These are phyloP conservation scores for Ceratocystis smalleyi DNA, from an alignment of 2,329 filamentous ascomycete species.

Conservation along the genomic window DNA sequence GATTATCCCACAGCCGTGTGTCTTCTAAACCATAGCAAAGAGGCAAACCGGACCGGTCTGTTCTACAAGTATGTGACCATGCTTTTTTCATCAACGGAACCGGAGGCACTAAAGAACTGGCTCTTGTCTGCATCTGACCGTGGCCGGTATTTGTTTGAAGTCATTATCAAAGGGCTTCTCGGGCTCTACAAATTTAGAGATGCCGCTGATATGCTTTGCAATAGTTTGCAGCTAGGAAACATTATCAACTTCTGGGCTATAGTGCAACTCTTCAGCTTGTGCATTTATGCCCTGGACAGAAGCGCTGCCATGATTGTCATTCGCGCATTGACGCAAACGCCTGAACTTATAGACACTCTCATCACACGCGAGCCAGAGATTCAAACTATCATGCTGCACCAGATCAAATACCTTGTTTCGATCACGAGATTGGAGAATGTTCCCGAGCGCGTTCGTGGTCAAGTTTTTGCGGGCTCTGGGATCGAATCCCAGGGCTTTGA, in stretches of 20 bases:
- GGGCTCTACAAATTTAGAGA: constrained; percentile 32
- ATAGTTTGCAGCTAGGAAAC: constrained; percentile 26
- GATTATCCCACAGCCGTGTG: constrained; percentile 13
- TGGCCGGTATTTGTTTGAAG: constrained; percentile 26
- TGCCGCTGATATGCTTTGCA: constrained; percentile 29
- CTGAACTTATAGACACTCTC: constrained; percentile 7
- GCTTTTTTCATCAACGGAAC: constrained; percentile 1
- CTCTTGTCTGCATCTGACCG: background rate
- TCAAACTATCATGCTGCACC: constrained; percentile 16
- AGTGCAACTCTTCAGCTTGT: constrained; percentile 29
- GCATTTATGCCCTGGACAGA: constrained; percentile 28
- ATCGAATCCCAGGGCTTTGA: constrained; percentile 10
- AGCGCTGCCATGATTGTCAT: constrained; percentile 13
- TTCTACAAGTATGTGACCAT: constrained; percentile 12
- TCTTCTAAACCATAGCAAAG: constrained; percentile 13
- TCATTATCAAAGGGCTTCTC: constrained; percentile 34
- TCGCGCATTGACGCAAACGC: constrained; percentile 9
- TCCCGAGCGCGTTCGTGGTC: background rate
- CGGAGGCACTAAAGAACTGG: constrained; percentile 4
- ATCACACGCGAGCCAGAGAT: constrained; percentile 6
- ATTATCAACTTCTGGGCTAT: constrained; percentile 23
- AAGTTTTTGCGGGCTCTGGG: constrained; percentile 1
- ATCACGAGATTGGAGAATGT: constrained; percentile 9
- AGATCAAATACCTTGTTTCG: constrained; percentile 17
- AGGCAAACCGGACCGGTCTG: constrained; percentile 13